A percentile compares a stretch with the other conserved stretches of the same genome.
Evolutionary conservation across 768 basidiomycete species (phyloP).

Genomic region (Suillus discolor): DNA sequence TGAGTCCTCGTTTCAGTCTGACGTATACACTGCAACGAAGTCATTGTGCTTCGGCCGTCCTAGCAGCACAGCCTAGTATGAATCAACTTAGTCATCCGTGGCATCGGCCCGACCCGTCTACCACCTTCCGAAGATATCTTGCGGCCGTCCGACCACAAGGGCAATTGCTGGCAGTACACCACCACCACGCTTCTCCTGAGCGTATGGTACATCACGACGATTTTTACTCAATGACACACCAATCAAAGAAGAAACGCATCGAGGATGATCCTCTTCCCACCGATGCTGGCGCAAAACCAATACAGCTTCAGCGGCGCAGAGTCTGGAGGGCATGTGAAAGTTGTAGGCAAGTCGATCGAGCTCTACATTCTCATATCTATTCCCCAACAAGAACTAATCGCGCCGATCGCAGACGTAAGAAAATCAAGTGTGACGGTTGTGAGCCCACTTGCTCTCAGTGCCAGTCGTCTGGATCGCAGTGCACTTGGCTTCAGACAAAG

Average conservation of each 20-base stretch:
- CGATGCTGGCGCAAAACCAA: constrained; percentile 66
- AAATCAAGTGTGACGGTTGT: constrained; percentile 90
- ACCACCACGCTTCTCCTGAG: constrained; percentile 21
- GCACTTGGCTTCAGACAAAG: constrained; percentile 91
- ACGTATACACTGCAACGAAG: neutral
- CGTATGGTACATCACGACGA: constrained; percentile 44
- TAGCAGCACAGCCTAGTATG: constrained; percentile 19
- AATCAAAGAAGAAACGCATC: constrained; percentile 77
- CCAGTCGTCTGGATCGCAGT: constrained; percentile 68
- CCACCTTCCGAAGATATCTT: constrained; percentile 35
- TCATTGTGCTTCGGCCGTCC: neutral
- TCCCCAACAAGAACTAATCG: constrained; percentile 21
- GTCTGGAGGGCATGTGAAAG: constrained; percentile 92
- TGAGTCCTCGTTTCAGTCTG: constrained; percentile 4
- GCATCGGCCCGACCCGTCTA: constrained; percentile 39
- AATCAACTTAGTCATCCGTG: constrained; percentile 36
- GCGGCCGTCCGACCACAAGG: constrained; percentile 22
- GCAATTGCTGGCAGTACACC: constrained; percentile 23
- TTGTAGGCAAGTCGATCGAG: constrained; percentile 62
- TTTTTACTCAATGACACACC: constrained; percentile 49
- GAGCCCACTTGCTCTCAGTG: constrained; percentile 90
- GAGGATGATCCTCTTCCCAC: constrained; percentile 53
- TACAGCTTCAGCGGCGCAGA: constrained; percentile 75
- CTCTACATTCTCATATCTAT: constrained; percentile 13
- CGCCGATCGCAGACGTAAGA: constrained; percentile 66